phyloP scores from a whole-genome alignment of 805 yeast species.

The Metschnikowia kofuensis region DNA sequence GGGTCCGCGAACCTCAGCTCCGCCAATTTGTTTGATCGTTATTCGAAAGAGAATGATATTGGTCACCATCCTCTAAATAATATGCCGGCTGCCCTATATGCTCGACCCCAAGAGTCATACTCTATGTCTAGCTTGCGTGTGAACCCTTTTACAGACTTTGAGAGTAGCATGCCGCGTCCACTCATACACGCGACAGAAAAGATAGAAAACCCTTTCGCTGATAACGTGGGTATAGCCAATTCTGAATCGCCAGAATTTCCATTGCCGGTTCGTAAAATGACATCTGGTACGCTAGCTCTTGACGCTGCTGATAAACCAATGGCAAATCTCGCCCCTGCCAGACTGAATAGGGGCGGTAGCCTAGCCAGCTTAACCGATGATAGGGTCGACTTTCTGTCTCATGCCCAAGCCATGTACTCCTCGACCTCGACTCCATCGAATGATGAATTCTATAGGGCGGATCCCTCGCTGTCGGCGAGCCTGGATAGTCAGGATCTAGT shows the following conservation, averaged over 20 bases:
- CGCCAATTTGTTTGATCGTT: background rate
- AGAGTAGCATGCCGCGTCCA: background rate
- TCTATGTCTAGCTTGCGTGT: slow-evolving; percentile 4
- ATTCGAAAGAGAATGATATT: slow-evolving; percentile 1
- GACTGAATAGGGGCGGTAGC: too few relatives aligned
- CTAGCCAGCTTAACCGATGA: too few relatives aligned
- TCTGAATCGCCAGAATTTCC: background rate
- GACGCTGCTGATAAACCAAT: background rate
- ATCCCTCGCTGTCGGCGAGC: too few relatives aligned
- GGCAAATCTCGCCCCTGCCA: too few relatives aligned
- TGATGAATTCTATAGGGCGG: too few relatives aligned
- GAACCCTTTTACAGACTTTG: slow-evolving; percentile 10
- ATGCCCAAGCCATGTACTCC: too few relatives aligned
- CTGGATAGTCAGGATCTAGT: too few relatives aligned
- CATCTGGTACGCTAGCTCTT: slow-evolving; percentile 1
- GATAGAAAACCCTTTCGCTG: slow-evolving; percentile 2
- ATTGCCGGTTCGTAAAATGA: slow-evolving; percentile 1
- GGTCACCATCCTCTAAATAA: slow-evolving; percentile 2
- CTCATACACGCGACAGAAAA: background rate
- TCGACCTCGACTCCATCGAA: too few relatives aligned
- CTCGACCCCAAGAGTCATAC: background rate
- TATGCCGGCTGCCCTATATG: background rate
- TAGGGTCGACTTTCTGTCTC: too few relatives aligned
- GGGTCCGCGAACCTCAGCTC: background rate
- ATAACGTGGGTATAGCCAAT: background rate